Evolutionary conservation across 768 basidiomycete genomes (phyloP), one percentile per base, ranked within the genome.

Genomic region (Leucogyrophana mollusca): DNA sequence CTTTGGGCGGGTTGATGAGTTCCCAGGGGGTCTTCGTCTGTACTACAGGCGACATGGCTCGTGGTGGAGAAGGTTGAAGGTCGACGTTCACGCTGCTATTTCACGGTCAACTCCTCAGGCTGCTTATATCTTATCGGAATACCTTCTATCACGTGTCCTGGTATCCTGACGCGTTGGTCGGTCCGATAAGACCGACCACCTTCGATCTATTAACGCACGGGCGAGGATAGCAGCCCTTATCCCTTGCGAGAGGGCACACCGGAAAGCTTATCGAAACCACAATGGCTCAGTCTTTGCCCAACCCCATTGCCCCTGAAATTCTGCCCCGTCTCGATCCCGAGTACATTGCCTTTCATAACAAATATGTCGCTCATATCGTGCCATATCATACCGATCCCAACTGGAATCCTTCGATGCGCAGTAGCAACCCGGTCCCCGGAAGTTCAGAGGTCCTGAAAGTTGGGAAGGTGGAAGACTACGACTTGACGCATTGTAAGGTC

Each of bases 271-370:
- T 30, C 27, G 27, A 25, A 34, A 25, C 21, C 37, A 34, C 47
- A 22, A 65, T 63, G 64, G 7, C 23, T 6, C 16, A 37, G 20
- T 30, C 27, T 3, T 49, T 40, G 24, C 64, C 46, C 16, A 74
- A 83, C 50, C 81, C 83, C 20, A 68, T 90, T n/a, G 76, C 87
- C 52, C 79, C 83, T 9, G 77, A 78, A 1, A 68, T 87, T 50
- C 59, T 82, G 14, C 56, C 68, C 1, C 73, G 69, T 39, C 74
- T 89, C 41, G 83, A 86, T 57, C 77, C 83, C 13, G 80, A 87
- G 61, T 90, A 87, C 54, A 64, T 79, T 34, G 72, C 68, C 14
- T 85, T 83, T 60, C 82, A 87, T 60, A 80, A 79, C 52, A 56
- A 64, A 17, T 56, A 73, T 35, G 55, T 85, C 13, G 60, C 69